phyloP scores from a whole-genome alignment of 2,329 filamentous ascomycete species.

The Teratosphaeria nubilosa region DNA sequence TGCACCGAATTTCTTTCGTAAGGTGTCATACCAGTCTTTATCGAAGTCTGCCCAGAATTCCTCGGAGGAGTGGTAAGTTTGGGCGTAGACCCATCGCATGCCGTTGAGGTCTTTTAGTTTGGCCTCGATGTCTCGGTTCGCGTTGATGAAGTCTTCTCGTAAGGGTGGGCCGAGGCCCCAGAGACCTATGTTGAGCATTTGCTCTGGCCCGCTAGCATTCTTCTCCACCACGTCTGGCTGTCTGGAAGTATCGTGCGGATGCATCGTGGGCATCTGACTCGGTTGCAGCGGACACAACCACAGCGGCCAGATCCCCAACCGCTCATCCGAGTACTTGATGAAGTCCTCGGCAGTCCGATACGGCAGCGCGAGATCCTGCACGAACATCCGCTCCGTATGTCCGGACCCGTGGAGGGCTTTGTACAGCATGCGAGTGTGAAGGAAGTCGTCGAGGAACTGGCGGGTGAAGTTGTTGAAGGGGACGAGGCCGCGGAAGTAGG shows the following conservation, averaged over 20 bases:
- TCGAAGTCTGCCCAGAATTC: slow-evolving; percentile 62
- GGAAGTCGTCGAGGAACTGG: slow-evolving; percentile 50
- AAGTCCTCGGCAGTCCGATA: slow-evolving; percentile 34
- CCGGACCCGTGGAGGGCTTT: slow-evolving; percentile 53
- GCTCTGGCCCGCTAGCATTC: slow-evolving; percentile 12
- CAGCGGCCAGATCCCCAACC: slow-evolving; percentile 36
- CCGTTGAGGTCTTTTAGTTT: slow-evolving; percentile 50
- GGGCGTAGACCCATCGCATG: slow-evolving; percentile 61
- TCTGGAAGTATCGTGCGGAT: slow-evolving; percentile 18
- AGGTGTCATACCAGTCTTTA: slow-evolving; percentile 46
- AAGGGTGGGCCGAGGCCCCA: slow-evolving; percentile 44
- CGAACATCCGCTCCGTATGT: slow-evolving; percentile 49
- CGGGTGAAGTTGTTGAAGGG: slow-evolving; percentile 57
- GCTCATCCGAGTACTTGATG: slow-evolving; percentile 31
- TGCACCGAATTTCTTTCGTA: slow-evolving; percentile 51
- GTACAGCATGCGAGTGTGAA: slow-evolving; percentile 57
- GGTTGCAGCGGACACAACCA: slow-evolving; percentile 39
- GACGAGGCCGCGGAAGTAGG: slow-evolving; percentile 43
- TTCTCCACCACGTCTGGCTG: slow-evolving; percentile 6
- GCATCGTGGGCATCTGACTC: slow-evolving; percentile 19
- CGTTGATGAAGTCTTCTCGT: slow-evolving; percentile 38
- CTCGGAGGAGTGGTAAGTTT: slow-evolving; percentile 56
- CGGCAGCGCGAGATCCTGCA: slow-evolving; percentile 51
- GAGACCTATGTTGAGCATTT: slow-evolving; percentile 52
- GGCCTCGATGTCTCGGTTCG: slow-evolving; percentile 52